These are phyloP conservation scores for Holtermanniella nyarrowii DNA, from an alignment of 768 basidiomycete species.

Conservation along the genomic window DNA sequence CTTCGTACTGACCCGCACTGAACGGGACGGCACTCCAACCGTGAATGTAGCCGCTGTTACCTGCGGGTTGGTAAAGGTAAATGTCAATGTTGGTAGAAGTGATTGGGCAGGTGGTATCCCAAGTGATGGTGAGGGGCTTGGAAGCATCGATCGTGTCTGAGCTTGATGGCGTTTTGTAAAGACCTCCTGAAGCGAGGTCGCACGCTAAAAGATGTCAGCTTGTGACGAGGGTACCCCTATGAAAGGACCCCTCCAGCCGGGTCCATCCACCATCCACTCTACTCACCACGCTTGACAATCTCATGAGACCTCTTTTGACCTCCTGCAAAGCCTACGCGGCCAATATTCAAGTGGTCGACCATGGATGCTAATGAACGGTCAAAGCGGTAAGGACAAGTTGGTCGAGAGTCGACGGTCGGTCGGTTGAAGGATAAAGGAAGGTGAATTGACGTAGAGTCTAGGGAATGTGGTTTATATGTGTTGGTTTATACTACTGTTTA, in stretches of 20 bases:
- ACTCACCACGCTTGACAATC: not conserved
- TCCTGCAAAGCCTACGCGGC: not conserved
- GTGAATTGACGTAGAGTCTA: no score
- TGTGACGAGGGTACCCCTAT: not conserved
- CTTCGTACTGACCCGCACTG: conserved; percentile 26
- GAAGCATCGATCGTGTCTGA: conserved; percentile 27
- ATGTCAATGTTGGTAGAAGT: conserved; percentile 32
- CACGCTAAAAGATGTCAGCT: conserved; percentile 20
- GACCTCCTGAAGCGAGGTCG: conserved; percentile 32
- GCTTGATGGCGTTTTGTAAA: conserved; percentile 37
- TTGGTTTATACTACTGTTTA: no score
- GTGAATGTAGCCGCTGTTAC: conserved; percentile 31
- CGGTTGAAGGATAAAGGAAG: no score
- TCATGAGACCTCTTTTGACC: not conserved
- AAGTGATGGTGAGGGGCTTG: conserved; percentile 37
- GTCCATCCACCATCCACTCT: not conserved
- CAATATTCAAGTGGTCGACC: not conserved
- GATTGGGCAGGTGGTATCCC: conserved; percentile 39
- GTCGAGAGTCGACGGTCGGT: no score
- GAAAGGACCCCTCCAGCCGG: not conserved
- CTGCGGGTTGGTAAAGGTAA: conserved; percentile 36
- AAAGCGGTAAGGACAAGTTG: no score
- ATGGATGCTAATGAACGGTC: not conserved
- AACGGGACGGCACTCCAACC: conserved; percentile 29
- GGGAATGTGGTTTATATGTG: no score